phyloP scores from a whole-genome alignment of 2,329 filamentous ascomycete genomes.

The Epichloe aotearoae region DNA sequence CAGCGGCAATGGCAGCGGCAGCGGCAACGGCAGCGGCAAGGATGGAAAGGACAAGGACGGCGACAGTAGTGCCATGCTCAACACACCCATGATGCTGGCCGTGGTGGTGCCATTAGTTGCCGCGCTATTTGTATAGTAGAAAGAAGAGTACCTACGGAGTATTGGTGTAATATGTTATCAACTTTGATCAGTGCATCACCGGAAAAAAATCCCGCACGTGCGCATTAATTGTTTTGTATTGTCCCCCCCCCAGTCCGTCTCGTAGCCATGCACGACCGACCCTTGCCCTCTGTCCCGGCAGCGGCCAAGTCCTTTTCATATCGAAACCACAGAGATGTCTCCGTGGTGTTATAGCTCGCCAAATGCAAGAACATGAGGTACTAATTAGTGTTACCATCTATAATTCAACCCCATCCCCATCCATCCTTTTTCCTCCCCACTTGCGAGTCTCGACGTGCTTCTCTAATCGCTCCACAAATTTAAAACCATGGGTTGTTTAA shows the following conservation, averaged over 20 bases:
- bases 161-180: no score
- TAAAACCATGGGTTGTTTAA: not conserved
- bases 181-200: no score
- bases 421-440: not conserved
- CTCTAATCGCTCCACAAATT: not conserved
- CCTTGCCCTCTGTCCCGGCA: slow-evolving; percentile 3
- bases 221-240: no score
- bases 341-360: slow-evolving; percentile 22
- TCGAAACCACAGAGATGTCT: slow-evolving; percentile 4
- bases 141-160: no score
- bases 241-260: not conserved
- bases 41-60: slow-evolving; percentile 6
- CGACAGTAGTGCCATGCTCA: slow-evolving; percentile 16
- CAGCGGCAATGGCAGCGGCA: slow-evolving; percentile 7
- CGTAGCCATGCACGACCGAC: slow-evolving; percentile 4
- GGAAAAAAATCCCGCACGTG: no score
- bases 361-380: slow-evolving; percentile 19
- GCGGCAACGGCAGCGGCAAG: not conserved
- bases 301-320: not conserved
- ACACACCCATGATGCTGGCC: slow-evolving; percentile 20
- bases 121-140: slow-evolving; percentile 20
- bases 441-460: not conserved
- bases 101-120: slow-evolving; percentile 20
- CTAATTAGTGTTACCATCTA: slow-evolving; percentile 9
- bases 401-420: slow-evolving; percentile 2